Evolutionary conservation across 2,329 filamentous ascomycete genomes (phyloP).

Genomic region (Calonectria pauciramosa): DNA sequence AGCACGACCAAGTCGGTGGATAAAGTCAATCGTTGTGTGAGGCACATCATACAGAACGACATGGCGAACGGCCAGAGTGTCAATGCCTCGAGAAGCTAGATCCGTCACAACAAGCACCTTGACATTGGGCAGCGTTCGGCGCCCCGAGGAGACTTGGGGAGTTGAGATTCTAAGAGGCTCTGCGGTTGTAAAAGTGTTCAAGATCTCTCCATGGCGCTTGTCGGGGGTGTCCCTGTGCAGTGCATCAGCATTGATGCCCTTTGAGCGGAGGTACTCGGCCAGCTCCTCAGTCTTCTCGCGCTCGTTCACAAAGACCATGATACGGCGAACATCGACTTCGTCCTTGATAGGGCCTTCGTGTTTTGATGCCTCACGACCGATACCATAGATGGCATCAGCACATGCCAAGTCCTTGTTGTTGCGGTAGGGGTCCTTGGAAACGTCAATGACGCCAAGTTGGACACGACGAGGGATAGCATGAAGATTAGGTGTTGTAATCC

Average conservation of each 20-base stretch:
- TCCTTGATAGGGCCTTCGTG: constrained; percentile 70
- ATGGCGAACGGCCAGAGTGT: constrained; percentile 90
- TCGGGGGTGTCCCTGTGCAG: constrained; percentile 88
- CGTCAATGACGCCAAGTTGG: constrained; percentile 92
- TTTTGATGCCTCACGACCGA: constrained; percentile 80
- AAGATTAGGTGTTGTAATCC: constrained; percentile 94
- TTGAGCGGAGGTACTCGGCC: constrained; percentile 81
- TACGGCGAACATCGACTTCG: constrained; percentile 79
- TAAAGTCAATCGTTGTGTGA: constrained; percentile 97
- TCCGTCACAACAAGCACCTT: constrained; percentile 97
- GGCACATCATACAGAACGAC: constrained; percentile 98
- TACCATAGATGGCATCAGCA: constrained; percentile 94
- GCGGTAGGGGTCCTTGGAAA: constrained; percentile 91
- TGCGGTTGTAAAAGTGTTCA: constrained; percentile 78
- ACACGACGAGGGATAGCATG: constrained; percentile 96
- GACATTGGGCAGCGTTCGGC: constrained; percentile 76
- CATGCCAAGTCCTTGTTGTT: constrained; percentile 95
- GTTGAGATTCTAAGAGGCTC: constrained; percentile 55
- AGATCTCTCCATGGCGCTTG: constrained; percentile 80
- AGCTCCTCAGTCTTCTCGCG: constrained; percentile 89
- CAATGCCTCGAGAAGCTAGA: constrained; percentile 91
- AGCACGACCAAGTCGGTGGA: constrained; percentile 92
- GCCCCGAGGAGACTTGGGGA: constrained; percentile 49
- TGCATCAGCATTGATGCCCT: constrained; percentile 90
- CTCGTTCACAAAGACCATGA: constrained; percentile 97